Evolutionary conservation across 768 basidiomycete species (phyloP).

Genomic region (Boletus vinaceobasis): DNA sequence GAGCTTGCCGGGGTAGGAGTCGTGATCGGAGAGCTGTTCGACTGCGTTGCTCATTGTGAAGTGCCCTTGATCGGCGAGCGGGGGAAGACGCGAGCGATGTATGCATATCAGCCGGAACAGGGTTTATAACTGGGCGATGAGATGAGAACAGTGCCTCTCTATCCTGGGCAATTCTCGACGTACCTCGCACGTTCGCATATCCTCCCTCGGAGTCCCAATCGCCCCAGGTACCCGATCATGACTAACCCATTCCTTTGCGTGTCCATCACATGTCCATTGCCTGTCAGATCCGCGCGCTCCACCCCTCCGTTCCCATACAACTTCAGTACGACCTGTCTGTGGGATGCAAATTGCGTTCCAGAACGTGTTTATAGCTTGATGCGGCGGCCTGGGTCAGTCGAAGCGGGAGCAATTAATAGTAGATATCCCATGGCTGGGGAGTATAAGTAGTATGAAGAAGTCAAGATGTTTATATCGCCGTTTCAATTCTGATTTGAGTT

Average conservation of each 20-base stretch:
- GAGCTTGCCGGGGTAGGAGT: slow-evolving; percentile 28
- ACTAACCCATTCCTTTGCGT: background rate
- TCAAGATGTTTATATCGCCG: background rate
- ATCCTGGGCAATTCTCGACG: background rate
- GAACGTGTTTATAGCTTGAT: background rate
- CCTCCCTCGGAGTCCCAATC: slow-evolving; percentile 14
- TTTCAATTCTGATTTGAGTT: background rate
- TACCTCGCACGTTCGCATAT: slow-evolving; percentile 32
- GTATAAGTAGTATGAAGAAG: no score
- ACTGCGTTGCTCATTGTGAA: slow-evolving; percentile 18
- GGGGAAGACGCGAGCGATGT: background rate
- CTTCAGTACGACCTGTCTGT: background rate
- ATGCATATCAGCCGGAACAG: background rate
- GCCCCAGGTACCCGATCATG: background rate
- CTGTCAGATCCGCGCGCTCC: background rate
- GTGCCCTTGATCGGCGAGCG: background rate
- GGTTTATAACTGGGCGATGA: slow-evolving; percentile 8
- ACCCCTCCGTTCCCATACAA: background rate
- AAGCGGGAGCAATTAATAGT: background rate
- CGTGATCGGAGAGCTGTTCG: slow-evolving; percentile 29
- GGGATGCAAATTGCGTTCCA: background rate
- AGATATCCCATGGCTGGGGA: no score
- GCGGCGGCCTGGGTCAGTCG: background rate
- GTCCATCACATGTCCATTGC: background rate
- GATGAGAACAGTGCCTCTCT: background rate